A percentile compares a stretch with the other conserved stretches of the same genome.
These are phyloP conservation scores for Rostrohypoxylon terebratum DNA, from an alignment of 495 filamentous ascomycete species.

Conservation along the genomic window DNA sequence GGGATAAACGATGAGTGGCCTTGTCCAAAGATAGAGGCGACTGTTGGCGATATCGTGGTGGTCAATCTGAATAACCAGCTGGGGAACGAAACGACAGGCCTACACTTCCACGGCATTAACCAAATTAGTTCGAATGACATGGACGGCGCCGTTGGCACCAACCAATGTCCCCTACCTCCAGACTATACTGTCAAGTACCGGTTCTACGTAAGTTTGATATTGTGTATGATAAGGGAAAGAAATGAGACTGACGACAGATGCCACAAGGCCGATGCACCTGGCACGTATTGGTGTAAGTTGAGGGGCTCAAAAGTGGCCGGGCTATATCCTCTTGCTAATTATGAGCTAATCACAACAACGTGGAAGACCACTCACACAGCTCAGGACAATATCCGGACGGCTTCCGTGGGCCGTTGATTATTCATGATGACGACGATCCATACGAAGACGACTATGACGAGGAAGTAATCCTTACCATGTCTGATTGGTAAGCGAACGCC, in stretches of 20 bases:
- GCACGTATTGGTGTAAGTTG: slow-evolving; percentile 84
- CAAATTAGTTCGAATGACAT: slow-evolving; percentile 76
- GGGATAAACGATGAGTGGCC: slow-evolving; percentile 85
- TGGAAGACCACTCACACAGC: slow-evolving; percentile 75
- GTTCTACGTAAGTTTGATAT: slow-evolving; percentile 67
- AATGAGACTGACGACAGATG: slow-evolving; percentile 23
- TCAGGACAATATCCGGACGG: slow-evolving; percentile 82
- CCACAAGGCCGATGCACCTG: slow-evolving; percentile 67
- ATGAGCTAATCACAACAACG: background rate
- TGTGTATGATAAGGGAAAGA: background rate
- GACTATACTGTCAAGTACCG: slow-evolving; percentile 72
- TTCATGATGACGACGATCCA: slow-evolving; percentile 74
- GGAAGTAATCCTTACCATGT: slow-evolving; percentile 67
- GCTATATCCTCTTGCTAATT: slow-evolving; percentile 29
- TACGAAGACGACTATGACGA: slow-evolving; percentile 73
- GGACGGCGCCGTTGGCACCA: slow-evolving; percentile 77
- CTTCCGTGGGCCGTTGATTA: slow-evolving; percentile 75
- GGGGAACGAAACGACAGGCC: slow-evolving; percentile 74
- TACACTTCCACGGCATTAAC: slow-evolving; percentile 87
- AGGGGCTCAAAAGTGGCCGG: slow-evolving; percentile 36
- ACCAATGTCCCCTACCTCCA: slow-evolving; percentile 77
- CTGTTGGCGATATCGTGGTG: slow-evolving; percentile 75
- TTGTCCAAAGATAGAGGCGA: slow-evolving; percentile 73
- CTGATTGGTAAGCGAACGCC: slow-evolving; percentile 68
- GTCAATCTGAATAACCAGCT: slow-evolving; percentile 79